phyloP scores from a whole-genome alignment of 2,329 filamentous ascomycete species.

The Colletotrichum higginsianum region DNA sequence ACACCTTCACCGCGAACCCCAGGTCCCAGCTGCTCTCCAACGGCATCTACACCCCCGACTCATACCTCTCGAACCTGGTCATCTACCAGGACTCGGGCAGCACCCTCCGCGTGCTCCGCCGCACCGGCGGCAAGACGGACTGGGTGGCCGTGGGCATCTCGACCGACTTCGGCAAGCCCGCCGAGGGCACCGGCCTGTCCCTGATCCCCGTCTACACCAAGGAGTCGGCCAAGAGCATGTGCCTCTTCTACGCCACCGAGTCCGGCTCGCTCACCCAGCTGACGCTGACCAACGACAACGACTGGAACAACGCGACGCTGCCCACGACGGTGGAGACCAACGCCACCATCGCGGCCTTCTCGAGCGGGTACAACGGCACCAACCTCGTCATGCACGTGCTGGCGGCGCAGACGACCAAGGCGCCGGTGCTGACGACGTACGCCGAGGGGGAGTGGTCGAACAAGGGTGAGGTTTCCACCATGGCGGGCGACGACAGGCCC shows the following conservation, averaged over 20 bases:
- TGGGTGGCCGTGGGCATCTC: constrained; percentile 29
- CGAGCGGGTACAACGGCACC: constrained; percentile 33
- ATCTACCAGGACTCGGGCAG: constrained; percentile 36
- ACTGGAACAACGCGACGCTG: constrained; percentile 25
- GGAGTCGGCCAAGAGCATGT: constrained; percentile 21
- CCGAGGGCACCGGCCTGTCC: constrained; percentile 25
- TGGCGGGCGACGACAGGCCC: constrained; percentile 33
- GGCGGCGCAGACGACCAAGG: constrained; percentile 9
- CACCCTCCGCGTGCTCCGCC: constrained; percentile 27
- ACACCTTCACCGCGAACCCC: constrained; percentile 22
- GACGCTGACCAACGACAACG: constrained; percentile 20
- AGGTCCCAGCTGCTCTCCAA: constrained; percentile 35
- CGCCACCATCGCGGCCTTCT: constrained; percentile 33
- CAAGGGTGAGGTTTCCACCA: constrained; percentile 16
- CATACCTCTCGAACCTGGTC: constrained; percentile 34
- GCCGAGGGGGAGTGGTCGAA: constrained; percentile 30
- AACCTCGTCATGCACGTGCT: constrained; percentile 38
- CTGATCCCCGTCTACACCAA: constrained; percentile 32
- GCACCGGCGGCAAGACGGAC: constrained; percentile 26
- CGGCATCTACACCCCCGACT: constrained; percentile 29
- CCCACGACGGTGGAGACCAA: constrained; percentile 23
- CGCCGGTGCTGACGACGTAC: constrained; percentile 22
- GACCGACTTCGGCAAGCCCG: constrained; percentile 29
- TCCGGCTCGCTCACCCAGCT: constrained; percentile 21
- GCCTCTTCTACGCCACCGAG: constrained; percentile 31